phyloP scores from a whole-genome alignment of 2,329 filamentous ascomycete species.

The Claviceps sp. region DNA sequence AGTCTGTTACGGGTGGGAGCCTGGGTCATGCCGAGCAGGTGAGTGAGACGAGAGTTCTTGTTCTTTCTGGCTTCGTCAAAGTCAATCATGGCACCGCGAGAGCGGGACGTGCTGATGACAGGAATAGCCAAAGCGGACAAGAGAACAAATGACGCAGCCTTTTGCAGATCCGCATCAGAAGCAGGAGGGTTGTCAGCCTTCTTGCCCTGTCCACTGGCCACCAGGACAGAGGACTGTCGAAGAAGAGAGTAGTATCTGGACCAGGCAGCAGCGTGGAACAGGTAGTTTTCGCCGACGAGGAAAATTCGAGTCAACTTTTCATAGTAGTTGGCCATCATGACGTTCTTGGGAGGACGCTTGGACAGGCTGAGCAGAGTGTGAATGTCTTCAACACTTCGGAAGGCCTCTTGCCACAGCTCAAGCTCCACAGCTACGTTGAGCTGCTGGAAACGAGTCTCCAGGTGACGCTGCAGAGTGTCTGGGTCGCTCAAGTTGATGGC shows the following conservation, averaged over 20 bases:
- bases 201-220: slow-evolving; percentile 73
- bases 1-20: slow-evolving; percentile 79
- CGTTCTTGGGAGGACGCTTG: slow-evolving; percentile 95
- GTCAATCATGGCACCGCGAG: slow-evolving; percentile 88
- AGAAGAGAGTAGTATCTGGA: slow-evolving; percentile 95
- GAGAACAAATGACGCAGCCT: slow-evolving; percentile 89
- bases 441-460: slow-evolving; percentile 97
- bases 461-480: slow-evolving; percentile 89
- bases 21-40: slow-evolving; percentile 84
- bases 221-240: slow-evolving; percentile 71
- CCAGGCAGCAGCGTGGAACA: slow-evolving; percentile 97
- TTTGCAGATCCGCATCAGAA: slow-evolving; percentile 80
- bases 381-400: slow-evolving; percentile 97
- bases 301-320: slow-evolving; percentile 98
- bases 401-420: slow-evolving; percentile 97
- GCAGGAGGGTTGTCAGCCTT: slow-evolving; percentile 92
- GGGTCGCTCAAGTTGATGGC: slow-evolving; percentile 98
- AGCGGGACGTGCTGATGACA: slow-evolving; percentile 96
- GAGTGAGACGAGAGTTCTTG: slow-evolving; percentile 95
- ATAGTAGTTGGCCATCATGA: slow-evolving; percentile 99
- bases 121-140: slow-evolving; percentile 94
- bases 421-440: slow-evolving; percentile 95
- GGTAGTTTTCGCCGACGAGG: slow-evolving; percentile 96
- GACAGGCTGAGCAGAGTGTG: slow-evolving; percentile 94
- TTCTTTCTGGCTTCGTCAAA: slow-evolving; percentile 96